These are phyloP conservation scores for Malassezia japonica DNA, from an alignment of 1,284 basidiomycete genomes.

Conservation along the genomic window DNA sequence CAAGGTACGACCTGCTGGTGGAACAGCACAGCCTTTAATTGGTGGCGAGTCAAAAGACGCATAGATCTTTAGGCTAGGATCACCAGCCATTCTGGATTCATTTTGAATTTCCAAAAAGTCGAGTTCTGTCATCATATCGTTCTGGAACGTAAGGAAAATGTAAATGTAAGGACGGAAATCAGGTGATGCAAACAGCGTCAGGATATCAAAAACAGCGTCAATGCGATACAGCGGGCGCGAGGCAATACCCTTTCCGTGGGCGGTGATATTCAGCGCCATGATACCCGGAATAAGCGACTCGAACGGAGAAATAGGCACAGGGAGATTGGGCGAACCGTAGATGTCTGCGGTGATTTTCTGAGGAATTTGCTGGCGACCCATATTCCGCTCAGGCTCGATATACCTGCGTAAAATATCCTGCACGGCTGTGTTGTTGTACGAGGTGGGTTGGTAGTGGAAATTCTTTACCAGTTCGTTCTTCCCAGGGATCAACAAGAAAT, in stretches of 20 bases:
- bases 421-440: constrained; percentile 60
- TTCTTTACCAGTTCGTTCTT: constrained; percentile 54
- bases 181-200: constrained; percentile 18
- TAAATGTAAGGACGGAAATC: constrained; percentile 4
- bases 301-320: constrained; percentile 57
- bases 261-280: constrained; percentile 55
- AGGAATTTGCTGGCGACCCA: not conserved
- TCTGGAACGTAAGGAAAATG: constrained; percentile 21
- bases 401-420: constrained; percentile 49
- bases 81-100: constrained; percentile 16
- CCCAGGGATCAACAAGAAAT: constrained; percentile 55
- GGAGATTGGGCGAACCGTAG: constrained; percentile 13
- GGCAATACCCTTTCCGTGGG: constrained; percentile 53
- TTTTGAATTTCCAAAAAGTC: constrained; percentile 23
- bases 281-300: constrained; percentile 58
- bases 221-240: constrained; percentile 27
- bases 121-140: constrained; percentile 20
- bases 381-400: constrained; percentile 42
- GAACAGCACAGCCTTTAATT: constrained; percentile 1
- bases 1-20: not conserved
- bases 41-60: not conserved
- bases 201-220: constrained; percentile 22
- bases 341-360: constrained; percentile 12
- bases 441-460: constrained; percentile 56
- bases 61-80: not conserved